Base-by-base conservation (phyloP, 202 grass and related monocot species). In the Eragrostis tef region DNA sequence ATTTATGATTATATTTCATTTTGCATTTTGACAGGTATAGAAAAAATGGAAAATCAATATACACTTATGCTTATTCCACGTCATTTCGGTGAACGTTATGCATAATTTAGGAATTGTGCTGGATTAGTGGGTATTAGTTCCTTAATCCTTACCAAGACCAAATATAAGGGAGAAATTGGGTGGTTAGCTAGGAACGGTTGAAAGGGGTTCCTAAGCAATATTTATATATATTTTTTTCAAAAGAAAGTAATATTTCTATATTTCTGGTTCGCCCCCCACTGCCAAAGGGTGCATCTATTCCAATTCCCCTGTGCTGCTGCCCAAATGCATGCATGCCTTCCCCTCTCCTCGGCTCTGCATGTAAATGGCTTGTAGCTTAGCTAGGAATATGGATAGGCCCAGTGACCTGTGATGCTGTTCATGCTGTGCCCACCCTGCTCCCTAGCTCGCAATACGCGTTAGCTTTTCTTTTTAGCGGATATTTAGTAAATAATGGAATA, bases 221-320 rank as follows among this genome's bases (percentile, higher is more conserved):
- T 80, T 52, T 82, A 17, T 81, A 82, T n/a, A n/a, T 79, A 63
- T 70, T 58, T 74, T 14, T 41, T 71, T 60, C 12, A 11, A 14
- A 57, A 42, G 4, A 79, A 69, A 79, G 63, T 70, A 81, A 34
- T 36, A 48, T 71, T 62, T 81, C 7, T 71, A 39, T 81, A 81
- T 81, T 16, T 71, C 65, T n/a, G 70, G 75, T 97, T 88, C n/a
- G 14, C 25, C 19, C 54, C 86, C 93, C 93, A 97, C 87, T 91
- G n/a, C 67, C 22, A 78, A 69, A 57, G 78, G 81, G 24, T 79
- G 93, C 86, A 97, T 97, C 65, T 83, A 97, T 97, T 97, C 90
- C 70, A 64, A 67, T 87, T 66, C 10, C 76, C 66, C 52, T 88
- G 61, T 21, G 21, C 48, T 64, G 22, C 45, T 54, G 73, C 67